Evolutionary conservation across 805 yeast genomes (phyloP), one percentile per base, ranked within the genome.

Genomic region (Pichia nanzhaoensis): DNA sequence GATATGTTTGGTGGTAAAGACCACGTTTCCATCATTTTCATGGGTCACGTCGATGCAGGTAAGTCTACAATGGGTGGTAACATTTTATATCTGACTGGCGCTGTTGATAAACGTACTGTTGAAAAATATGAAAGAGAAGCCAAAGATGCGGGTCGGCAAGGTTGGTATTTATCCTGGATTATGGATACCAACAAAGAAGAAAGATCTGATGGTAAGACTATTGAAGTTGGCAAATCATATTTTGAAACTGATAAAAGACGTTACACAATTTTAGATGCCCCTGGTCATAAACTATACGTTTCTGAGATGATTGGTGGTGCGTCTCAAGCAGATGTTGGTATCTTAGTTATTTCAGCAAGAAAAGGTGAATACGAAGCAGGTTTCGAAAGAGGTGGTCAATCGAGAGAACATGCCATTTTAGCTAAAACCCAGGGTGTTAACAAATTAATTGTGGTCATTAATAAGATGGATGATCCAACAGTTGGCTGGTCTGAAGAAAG

Each of bases 41-140:
- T 93, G 98, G 99, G 99, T 57, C 99, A 93, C 64, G 99, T 93
- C 55, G 99, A 93, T 75, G 99, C 99, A 31, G 99, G 99, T 65
- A 93, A 93, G 69, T 88, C 96, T 42, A 93, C 99, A 49, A 91
- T 93, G 96, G 99, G 99, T 65, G 99, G 99, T 70, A 93, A 93
- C 69, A 73, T 93, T 56, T 76, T 93, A 53, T 91, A 74, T 63
- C 73, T 93, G 60, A 91, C 98, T 19, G 98, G 98, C 50, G 87
- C 97, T 39, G 99, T 93, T 50, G 99, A 93, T 68, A 93, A 93
- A 75, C 86, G 99, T 73, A 91, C 97, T 18, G 93, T 93, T 54
- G 99, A 93, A 57, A 93, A 93, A 68, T 91, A 91, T 64, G 98
- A 93, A 73, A 80, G 90, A 66, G 99, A 93, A 70, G 99, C 99